phyloP scores from a whole-genome alignment of 305 asterid species.

The Fraxinus paxiana region DNA sequence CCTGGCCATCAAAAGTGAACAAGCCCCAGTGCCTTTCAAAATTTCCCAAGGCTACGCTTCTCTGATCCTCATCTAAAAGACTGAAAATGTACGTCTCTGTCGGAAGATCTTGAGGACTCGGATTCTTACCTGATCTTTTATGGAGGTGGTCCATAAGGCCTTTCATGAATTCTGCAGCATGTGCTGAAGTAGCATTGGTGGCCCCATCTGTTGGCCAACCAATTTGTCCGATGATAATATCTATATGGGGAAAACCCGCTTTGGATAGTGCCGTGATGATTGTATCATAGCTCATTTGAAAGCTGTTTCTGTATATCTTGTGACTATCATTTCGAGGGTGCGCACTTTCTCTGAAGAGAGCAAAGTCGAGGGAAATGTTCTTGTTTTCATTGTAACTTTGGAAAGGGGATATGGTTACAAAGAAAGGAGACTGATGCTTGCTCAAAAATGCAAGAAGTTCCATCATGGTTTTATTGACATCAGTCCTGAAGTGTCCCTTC shows the following conservation, averaged over 20 bases:
- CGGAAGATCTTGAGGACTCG: conserved; percentile 41
- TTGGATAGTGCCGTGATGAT: conserved; percentile 40
- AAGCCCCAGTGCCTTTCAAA: conserved; percentile 86
- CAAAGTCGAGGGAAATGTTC: conserved; percentile 64
- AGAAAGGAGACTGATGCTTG: conserved; percentile 58
- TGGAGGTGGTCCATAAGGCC: conserved; percentile 54
- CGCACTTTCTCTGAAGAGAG: conserved; percentile 59
- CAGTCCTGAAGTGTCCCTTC: conserved; percentile 54
- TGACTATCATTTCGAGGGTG: conserved; percentile 43
- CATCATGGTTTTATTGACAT: conserved; percentile 64
- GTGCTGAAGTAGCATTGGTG: conserved; percentile 53
- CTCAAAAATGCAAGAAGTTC: conserved; percentile 58
- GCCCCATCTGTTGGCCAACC: conserved; percentile 94
- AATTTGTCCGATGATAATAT: conserved; percentile 48
- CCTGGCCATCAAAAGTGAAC: conserved; percentile 85
- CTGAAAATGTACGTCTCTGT: conserved; percentile 49
- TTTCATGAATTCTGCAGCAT: conserved; percentile 56
- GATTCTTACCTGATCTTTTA: conserved; percentile 41
- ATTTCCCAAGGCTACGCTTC: conserved; percentile 45
- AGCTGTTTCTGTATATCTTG: conserved; percentile 54
- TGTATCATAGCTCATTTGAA: conserved; percentile 56
- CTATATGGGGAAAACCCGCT: conserved; percentile 53
- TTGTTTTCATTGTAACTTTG: conserved; percentile 45
- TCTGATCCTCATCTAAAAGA: conserved; percentile 71
- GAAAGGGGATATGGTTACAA: conserved; percentile 64